These are phyloP conservation scores for Fusarium concolor DNA, from an alignment of 2,329 filamentous ascomycete species.

Conservation along the genomic window DNA sequence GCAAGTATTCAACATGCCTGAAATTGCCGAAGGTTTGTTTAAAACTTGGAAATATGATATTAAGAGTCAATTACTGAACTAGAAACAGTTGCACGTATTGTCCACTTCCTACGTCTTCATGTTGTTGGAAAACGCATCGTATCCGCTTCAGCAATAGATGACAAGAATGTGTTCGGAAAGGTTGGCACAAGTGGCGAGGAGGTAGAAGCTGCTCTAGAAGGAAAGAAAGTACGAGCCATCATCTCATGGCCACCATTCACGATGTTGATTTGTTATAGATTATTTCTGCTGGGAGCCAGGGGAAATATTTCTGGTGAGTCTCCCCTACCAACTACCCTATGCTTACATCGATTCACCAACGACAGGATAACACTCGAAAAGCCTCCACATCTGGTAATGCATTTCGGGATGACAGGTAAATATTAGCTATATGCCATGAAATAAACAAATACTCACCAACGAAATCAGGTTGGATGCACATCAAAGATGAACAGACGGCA, in stretches of 20 bases:
- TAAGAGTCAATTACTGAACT: slow-evolving; percentile 3
- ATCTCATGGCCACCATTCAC: neutral
- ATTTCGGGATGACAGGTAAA: slow-evolving; percentile 78
- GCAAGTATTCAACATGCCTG: slow-evolving; percentile 62
- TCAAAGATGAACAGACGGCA: slow-evolving; percentile 79
- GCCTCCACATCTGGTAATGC: slow-evolving; percentile 88
- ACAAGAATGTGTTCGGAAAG: slow-evolving; percentile 90
- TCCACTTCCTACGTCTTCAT: slow-evolving; percentile 84
- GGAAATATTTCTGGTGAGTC: slow-evolving; percentile 91
- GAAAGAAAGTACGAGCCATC: slow-evolving; percentile 67
- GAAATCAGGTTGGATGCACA: slow-evolving; percentile 81
- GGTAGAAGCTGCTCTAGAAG: slow-evolving; percentile 78
- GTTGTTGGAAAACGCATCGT: slow-evolving; percentile 86
- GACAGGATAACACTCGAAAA: slow-evolving; percentile 70
- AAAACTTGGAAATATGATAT: neutral
- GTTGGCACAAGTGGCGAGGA: slow-evolving; percentile 81
- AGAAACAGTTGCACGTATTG: slow-evolving; percentile 79
- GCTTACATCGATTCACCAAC: slow-evolving; percentile 2
- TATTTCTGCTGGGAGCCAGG: slow-evolving; percentile 80
- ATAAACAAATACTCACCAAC: slow-evolving; percentile 10
- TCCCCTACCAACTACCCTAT: neutral
- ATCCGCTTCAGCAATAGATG: slow-evolving; percentile 77
- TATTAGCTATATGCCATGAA: neutral
- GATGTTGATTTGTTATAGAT: slow-evolving; percentile 53
- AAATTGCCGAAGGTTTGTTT: slow-evolving; percentile 68